phyloP scores from a whole-genome alignment of 2,329 filamentous ascomycete species.

The Sporothrix luriei region DNA sequence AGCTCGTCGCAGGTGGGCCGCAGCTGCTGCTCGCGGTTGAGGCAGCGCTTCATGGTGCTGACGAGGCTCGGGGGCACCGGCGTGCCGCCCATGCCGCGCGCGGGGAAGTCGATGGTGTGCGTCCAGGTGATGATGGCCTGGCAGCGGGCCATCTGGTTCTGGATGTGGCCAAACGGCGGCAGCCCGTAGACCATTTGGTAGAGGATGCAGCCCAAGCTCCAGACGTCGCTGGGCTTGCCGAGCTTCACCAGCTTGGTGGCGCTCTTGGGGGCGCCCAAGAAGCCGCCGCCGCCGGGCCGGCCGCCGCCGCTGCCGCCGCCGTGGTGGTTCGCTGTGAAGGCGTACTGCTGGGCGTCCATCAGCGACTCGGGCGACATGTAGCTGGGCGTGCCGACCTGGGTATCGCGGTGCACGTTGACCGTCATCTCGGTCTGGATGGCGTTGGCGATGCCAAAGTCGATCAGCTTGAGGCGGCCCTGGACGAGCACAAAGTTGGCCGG shows the following conservation, averaged over 20 bases:
- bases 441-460: conserved; percentile 98
- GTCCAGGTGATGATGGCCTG: conserved; percentile 82
- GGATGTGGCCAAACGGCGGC: conserved; percentile 91
- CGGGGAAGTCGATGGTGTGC: conserved; percentile 71
- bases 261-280: conserved; percentile 41
- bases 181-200: conserved; percentile 98
- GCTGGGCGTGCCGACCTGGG: conserved; percentile 92
- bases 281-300: conserved; percentile 37
- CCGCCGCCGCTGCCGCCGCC: conserved; percentile 48
- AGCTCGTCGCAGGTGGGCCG: conserved; percentile 67
- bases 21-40: conserved; percentile 63
- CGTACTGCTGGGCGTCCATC: conserved; percentile 72
- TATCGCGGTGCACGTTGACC: conserved; percentile 94
- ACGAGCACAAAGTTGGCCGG: conserved; percentile 96
- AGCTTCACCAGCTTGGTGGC: conserved; percentile 86
- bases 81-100: conserved; percentile 66
- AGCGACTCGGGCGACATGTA: conserved; percentile 98
- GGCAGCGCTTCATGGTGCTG: conserved; percentile 63
- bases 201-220: conserved; percentile 93
- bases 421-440: conserved; percentile 95
- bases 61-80: conserved; percentile 62
- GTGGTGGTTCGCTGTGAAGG: conserved; percentile 46
- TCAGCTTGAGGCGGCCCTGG: conserved; percentile 86
- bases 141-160: conserved; percentile 82
- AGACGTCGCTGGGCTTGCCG: conserved; percentile 93